Percentiles rank a stretch among this genome's conserved stretches.
These are phyloP conservation scores for Hypoxylon sp. DNA, from an alignment of 2,329 filamentous ascomycete genomes.

Conservation along the genomic window DNA sequence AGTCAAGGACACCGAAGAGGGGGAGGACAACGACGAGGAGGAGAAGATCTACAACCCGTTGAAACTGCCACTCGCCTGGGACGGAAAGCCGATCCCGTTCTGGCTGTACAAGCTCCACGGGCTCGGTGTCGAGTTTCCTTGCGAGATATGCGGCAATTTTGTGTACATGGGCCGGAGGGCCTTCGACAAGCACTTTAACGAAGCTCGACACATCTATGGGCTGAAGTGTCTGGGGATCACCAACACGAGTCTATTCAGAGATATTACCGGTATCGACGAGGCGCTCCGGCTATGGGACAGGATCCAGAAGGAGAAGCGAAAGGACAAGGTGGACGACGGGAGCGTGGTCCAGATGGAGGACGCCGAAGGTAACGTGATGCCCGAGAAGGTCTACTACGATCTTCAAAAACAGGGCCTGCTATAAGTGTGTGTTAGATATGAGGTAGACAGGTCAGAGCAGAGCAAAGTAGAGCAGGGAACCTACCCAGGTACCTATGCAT, in stretches of 20 bases:
- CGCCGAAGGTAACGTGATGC: slow-evolving; percentile 97
- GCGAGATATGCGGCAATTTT: slow-evolving; percentile 97
- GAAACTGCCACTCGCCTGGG: slow-evolving; percentile 95
- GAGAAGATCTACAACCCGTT: slow-evolving; percentile 96
- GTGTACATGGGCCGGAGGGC: slow-evolving; percentile 98
- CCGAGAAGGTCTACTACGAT: slow-evolving; percentile 97
- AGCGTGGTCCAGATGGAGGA: slow-evolving; percentile 99
- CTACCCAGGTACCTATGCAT: too few species aligned
- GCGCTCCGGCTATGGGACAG: slow-evolving; percentile 91
- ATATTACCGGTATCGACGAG: slow-evolving; percentile 92
- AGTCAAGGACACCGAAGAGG: slow-evolving; percentile 63
- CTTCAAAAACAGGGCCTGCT: slow-evolving; percentile 89
- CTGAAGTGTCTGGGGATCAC: slow-evolving; percentile 93
- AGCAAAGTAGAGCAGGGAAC: too few species aligned
- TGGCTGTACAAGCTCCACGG: slow-evolving; percentile 99
- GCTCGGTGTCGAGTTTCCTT: slow-evolving; percentile 90
- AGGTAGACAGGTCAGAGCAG: slow-evolving; percentile 4
- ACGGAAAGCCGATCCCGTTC: slow-evolving; percentile 98
- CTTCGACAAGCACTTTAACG: slow-evolving; percentile 98
- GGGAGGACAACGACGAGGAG: slow-evolving; percentile 78
- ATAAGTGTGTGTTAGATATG: slow-evolving; percentile 53
- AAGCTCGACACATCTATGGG: slow-evolving; percentile 90
- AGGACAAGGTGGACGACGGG: slow-evolving; percentile 76
- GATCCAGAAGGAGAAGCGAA: slow-evolving; percentile 85
- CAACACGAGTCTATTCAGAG: slow-evolving; percentile 87